Percentiles rank a stretch among this genome's conserved stretches.
Evolutionary conservation across 768 basidiomycete genomes (phyloP).

Genomic region (Rhizopogon vinicolor): DNA sequence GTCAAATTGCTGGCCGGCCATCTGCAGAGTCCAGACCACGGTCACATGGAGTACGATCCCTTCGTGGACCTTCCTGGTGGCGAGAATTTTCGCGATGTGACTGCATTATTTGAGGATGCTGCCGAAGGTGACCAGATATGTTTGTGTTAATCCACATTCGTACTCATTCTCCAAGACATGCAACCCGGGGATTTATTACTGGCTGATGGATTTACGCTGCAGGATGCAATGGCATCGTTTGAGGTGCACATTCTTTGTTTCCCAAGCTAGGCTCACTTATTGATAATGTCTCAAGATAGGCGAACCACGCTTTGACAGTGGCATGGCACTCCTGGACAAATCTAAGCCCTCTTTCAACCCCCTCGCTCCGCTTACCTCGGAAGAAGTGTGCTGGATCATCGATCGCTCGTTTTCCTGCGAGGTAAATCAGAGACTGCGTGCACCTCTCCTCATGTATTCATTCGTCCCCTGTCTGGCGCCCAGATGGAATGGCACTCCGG

Average conservation of each 20-base stretch:
- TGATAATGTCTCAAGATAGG: constrained; percentile 56
- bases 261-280: background rate
- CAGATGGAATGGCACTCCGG: constrained; percentile 90
- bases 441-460: constrained; percentile 10
- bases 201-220: constrained; percentile 64
- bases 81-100: constrained; percentile 61
- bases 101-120: constrained; percentile 53
- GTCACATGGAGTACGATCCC: constrained; percentile 13
- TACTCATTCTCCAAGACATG: constrained; percentile 46
- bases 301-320: constrained; percentile 86
- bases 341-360: constrained; percentile 56
- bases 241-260: constrained; percentile 47
- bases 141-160: background rate
- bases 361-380: constrained; percentile 54
- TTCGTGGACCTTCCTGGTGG: constrained; percentile 44
- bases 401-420: constrained; percentile 77
- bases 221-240: constrained; percentile 93
- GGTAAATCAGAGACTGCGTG: constrained; percentile 38
- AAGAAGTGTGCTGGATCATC: constrained; percentile 87
- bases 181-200: constrained; percentile 57
- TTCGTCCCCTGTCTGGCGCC: constrained; percentile 6
- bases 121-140: constrained; percentile 44
- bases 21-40: constrained; percentile 3
- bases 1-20: background rate
- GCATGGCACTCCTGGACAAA: constrained; percentile 46